Conservation (phyloP, 176 grass and related monocot species). For the Elymus sibiricus region DNA sequence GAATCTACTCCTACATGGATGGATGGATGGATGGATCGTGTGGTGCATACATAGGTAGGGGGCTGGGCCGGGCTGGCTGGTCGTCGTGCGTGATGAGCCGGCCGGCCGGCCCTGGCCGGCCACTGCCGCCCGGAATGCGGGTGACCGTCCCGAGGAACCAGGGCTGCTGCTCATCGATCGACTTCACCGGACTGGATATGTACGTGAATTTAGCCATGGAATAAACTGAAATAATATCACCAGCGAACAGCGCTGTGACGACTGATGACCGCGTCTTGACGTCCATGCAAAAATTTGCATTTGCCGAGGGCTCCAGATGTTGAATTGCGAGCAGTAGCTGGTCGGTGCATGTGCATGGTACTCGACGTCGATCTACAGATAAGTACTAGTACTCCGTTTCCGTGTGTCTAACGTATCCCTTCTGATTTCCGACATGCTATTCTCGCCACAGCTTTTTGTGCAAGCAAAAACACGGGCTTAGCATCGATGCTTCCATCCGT, state of each 20-base stretch:
- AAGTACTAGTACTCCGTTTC: not conserved
- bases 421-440: not conserved
- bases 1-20: not conserved
- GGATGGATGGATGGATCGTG: not conserved
- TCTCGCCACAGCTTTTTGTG: constrained; percentile 12
- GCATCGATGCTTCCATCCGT: not conserved
- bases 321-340: not conserved
- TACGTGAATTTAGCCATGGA: no score
- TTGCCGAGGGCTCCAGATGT: not conserved
- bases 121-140: not conserved
- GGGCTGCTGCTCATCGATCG: not conserved
- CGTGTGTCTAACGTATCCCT: not conserved
- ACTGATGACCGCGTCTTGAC: not conserved
- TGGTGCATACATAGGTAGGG: not conserved
- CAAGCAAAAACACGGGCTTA: not conserved
- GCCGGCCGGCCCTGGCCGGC: not conserved
- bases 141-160: not conserved
- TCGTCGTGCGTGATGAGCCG: not conserved
- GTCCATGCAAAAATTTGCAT: not conserved
- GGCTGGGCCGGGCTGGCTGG: not conserved
- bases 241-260: not conserved
- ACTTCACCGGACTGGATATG: not conserved
- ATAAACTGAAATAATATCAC: no score
- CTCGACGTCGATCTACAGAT: not conserved
- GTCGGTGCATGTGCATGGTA: not conserved